Evolutionary conservation across 129 eudicot genomes (phyloP).

Genomic region (Flaveria trinervia): DNA sequence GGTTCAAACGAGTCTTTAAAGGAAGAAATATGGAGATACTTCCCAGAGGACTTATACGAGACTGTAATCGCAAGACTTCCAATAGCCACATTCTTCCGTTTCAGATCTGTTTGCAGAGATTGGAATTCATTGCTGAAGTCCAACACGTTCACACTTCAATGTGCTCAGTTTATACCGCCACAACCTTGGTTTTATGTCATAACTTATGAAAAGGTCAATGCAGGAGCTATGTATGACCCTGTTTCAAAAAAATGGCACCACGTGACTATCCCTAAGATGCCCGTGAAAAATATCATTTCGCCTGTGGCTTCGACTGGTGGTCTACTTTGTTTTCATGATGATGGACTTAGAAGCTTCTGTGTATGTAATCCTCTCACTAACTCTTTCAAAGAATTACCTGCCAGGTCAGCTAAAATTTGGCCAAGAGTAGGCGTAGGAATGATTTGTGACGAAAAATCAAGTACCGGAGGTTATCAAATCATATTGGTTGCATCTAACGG

Average conservation of each 20-base stretch:
- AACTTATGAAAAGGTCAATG: constrained; percentile 54
- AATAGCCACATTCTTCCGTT: constrained; percentile 65
- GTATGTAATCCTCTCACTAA: constrained; percentile 78
- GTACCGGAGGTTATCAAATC: constrained; percentile 49
- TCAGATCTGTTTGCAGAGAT: constrained; percentile 74
- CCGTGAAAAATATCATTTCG: constrained; percentile 55
- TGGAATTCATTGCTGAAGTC: constrained; percentile 75
- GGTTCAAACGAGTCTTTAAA: constrained; percentile 41
- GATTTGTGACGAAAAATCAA: constrained; percentile 42
- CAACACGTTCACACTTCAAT: constrained; percentile 61
- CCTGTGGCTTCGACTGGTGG: constrained; percentile 96
- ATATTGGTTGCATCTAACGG: constrained; percentile 78
- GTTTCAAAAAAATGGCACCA: constrained; percentile 73
- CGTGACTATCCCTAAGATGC: constrained; percentile 57
- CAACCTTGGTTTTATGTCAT: constrained; percentile 84
- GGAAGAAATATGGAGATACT: constrained; percentile 75
- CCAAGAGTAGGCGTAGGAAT: constrained; percentile 79
- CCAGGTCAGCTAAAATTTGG: constrained; percentile 69
- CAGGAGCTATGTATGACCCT: constrained; percentile 81
- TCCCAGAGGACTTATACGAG: constrained; percentile 81
- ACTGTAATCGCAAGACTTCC: constrained; percentile 84
- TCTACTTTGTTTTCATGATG: constrained; percentile 74
- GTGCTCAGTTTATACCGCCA: constrained; percentile 49
- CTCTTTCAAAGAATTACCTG: constrained; percentile 75
- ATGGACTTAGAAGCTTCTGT: constrained; percentile 66